Evolutionary conservation across 352 stramenopile species (phyloP).

Genomic region (Lagenidium giganteum): DNA sequence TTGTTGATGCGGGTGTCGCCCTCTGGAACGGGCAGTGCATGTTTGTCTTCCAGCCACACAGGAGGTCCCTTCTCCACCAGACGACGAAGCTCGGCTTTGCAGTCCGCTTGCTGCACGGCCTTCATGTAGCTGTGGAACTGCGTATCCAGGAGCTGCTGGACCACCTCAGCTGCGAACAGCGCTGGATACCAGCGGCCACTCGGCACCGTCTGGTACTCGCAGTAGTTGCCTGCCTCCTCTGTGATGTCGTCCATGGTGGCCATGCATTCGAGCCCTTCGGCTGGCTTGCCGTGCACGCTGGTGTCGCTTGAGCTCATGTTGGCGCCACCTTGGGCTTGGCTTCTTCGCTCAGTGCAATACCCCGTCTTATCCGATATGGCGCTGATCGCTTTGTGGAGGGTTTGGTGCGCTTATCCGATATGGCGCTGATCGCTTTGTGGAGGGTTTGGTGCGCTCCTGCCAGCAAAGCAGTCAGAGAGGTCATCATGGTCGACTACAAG

Average conservation of each 20-base stretch:
- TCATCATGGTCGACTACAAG: conserved; percentile 84
- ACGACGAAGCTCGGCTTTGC: conserved; percentile 92
- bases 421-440: too few relatives aligned
- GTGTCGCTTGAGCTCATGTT: too few relatives aligned
- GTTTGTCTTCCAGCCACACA: conserved; percentile 91
- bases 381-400: too few relatives aligned
- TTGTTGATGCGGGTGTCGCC: conserved; percentile 86
- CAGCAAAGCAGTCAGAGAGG: not conserved
- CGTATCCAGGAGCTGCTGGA: conserved; percentile 79
- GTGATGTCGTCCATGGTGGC: conserved; percentile 96
- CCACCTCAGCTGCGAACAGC: conserved; percentile 66
- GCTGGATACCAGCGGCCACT: conserved; percentile 86
- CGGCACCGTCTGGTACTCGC: conserved; percentile 90
- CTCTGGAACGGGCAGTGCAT: conserved; percentile 83
- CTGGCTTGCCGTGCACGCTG: conserved; percentile 66
- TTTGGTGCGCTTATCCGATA: too few relatives aligned
- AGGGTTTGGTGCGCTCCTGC: too few relatives aligned
- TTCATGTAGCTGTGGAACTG: conserved; percentile 94
- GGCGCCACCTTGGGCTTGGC: conserved; percentile 21
- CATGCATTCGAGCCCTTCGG: conserved; percentile 88
- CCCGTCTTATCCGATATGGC: too few relatives aligned
- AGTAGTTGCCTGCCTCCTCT: conserved; percentile 82
- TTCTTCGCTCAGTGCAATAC: not conserved
- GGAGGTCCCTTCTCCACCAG: conserved; percentile 88
- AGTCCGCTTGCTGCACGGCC: conserved; percentile 91